phyloP scores from a whole-genome alignment of 805 yeast genomes.

The Ogataea saltuana region DNA sequence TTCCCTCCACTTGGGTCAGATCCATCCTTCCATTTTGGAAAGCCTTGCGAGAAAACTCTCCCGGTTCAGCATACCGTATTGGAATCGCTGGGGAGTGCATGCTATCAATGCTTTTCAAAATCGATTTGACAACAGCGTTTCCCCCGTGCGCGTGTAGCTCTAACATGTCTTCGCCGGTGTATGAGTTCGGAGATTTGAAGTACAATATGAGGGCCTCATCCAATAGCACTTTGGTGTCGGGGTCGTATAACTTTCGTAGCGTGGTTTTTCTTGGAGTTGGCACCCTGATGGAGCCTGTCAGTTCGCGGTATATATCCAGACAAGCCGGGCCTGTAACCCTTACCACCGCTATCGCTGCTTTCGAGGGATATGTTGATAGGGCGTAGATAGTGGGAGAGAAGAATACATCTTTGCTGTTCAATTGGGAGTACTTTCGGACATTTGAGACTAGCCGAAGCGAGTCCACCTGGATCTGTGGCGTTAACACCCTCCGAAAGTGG shows the following conservation, averaged over 20 bases:
- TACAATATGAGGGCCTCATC: conserved; percentile 77
- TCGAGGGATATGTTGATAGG: conserved; percentile 76
- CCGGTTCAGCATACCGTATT: conserved; percentile 85
- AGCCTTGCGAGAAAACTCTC: conserved; percentile 88
- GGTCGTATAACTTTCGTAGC: conserved; percentile 56
- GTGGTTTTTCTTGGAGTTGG: conserved; percentile 58
- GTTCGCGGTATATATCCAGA: conserved; percentile 40
- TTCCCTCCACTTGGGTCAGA: conserved; percentile 87
- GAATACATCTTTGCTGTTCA: not conserved
- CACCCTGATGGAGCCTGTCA: conserved; percentile 42
- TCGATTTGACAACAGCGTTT: conserved; percentile 72
- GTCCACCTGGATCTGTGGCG: too few species aligned
- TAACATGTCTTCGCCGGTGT: conserved; percentile 88
- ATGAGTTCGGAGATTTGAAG: conserved; percentile 74
- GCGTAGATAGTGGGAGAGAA: conserved; percentile 80
- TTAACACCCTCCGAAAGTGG: too few species aligned
- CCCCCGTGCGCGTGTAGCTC: conserved; percentile 97
- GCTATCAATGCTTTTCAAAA: conserved; percentile 58
- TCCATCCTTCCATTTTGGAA: conserved; percentile 83
- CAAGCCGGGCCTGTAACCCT: conserved; percentile 78
- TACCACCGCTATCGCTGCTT: conserved; percentile 85
- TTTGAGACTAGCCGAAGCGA: too few species aligned
- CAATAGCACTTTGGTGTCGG: conserved; percentile 43
- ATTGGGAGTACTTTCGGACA: too few species aligned
- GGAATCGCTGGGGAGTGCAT: conserved; percentile 48